phyloP scores from a whole-genome alignment of 208 protist species.

The Crithidia acanthocephali region DNA sequence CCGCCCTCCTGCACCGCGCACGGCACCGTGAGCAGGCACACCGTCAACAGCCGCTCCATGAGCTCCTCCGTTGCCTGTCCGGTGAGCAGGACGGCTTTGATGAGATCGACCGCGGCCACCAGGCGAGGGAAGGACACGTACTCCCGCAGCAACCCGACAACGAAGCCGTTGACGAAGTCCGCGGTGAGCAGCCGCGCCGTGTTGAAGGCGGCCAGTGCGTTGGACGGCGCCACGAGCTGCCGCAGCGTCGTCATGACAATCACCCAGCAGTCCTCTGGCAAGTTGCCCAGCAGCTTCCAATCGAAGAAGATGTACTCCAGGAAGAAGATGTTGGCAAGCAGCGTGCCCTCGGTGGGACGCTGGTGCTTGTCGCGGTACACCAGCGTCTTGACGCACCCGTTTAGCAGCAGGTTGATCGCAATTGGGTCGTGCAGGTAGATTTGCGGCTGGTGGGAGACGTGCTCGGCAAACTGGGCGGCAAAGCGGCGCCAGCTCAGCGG shows the following conservation, averaged over 20 bases:
- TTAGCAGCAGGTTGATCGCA: constrained; percentile 27
- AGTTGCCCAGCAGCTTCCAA: constrained; percentile 48
- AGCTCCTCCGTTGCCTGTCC: constrained; percentile 34
- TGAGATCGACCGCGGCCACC: constrained; percentile 32
- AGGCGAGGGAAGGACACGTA: constrained; percentile 42
- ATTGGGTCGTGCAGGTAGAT: constrained; percentile 38
- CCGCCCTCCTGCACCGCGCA: constrained; percentile 7
- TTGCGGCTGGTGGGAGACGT: constrained; percentile 33
- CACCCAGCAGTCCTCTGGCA: constrained; percentile 34
- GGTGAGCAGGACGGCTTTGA: constrained; percentile 36
- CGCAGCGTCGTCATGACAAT: constrained; percentile 32
- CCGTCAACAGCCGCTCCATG: constrained; percentile 44
- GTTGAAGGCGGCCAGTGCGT: constrained; percentile 52
- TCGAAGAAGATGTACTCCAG: constrained; percentile 69
- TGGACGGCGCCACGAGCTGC: constrained; percentile 39
- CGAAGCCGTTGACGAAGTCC: constrained; percentile 71
- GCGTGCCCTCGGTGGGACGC: constrained; percentile 2
- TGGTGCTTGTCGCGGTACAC: constrained; percentile 20
- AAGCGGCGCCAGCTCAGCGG: constrained; percentile 43
- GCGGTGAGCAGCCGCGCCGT: constrained; percentile 46
- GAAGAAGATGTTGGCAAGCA: constrained; percentile 21
- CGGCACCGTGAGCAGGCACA: constrained; percentile 50
- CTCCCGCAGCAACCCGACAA: constrained; percentile 66
- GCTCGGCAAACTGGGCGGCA: constrained; percentile 36
- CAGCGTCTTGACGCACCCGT: constrained; percentile 25